Evolutionary conservation across 169 alveolate genomes (phyloP).

Genomic region (Ichthyophthirius multifiliis): DNA sequence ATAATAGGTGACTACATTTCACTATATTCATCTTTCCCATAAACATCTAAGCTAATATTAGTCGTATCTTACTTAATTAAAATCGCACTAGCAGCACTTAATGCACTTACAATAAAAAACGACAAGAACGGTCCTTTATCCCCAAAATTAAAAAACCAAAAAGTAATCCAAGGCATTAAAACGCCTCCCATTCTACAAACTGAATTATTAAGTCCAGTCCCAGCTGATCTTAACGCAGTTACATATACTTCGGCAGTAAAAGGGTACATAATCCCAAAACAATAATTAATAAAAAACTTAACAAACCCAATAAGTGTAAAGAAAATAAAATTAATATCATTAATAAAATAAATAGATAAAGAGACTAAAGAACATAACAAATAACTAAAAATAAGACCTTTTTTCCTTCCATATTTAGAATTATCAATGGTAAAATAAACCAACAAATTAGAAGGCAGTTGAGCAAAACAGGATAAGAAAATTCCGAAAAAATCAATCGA

Average conservation of each 20-base stretch:
- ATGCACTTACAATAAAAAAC: not conserved
- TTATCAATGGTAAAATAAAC: not conserved
- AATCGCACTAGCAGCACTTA: not conserved
- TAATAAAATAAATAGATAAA: not conserved
- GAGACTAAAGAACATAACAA: not conserved
- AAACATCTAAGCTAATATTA: not conserved
- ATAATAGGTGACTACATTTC: too few species aligned
- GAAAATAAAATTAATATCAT: not conserved
- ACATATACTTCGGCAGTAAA: slow-evolving; percentile 4
- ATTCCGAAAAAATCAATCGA: slow-evolving; percentile 6
- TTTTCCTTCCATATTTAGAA: slow-evolving; percentile 1
- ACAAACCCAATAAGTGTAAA: not conserved
- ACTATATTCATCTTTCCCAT: not conserved
- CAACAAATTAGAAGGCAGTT: slow-evolving; percentile 6
- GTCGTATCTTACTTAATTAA: not conserved
- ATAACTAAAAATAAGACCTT: not conserved
- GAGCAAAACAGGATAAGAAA: not conserved
- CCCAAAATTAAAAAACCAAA: not conserved
- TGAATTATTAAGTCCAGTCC: not conserved
- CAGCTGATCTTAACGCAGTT: slow-evolving; percentile 4
- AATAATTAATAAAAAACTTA: not conserved
- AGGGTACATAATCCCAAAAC: not conserved
- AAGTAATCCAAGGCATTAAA: slow-evolving; percentile 13
- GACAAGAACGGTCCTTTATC: slow-evolving; percentile 1
- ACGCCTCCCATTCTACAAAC: slow-evolving; percentile 13